Percentiles rank a stretch among this genome's conserved stretches.
These are phyloP conservation scores for Candida anglica DNA, from an alignment of 805 yeast species.

Conservation along the genomic window DNA sequence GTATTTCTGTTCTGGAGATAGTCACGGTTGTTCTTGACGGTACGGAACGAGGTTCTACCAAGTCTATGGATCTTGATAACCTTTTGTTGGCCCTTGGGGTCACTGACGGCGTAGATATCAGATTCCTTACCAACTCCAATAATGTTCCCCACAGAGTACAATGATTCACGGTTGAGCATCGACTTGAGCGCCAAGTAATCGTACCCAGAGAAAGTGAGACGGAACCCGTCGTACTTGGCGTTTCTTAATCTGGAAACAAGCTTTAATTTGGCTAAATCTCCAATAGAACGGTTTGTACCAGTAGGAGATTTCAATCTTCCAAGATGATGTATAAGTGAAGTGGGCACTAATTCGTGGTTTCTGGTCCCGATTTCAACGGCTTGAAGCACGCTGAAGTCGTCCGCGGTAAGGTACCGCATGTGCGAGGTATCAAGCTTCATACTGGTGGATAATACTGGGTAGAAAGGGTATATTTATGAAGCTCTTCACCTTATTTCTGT, in stretches of 20 bases:
- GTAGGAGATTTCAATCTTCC: conserved; percentile 75
- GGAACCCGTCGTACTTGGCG: conserved; percentile 93
- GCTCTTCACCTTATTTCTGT: too few relatives aligned
- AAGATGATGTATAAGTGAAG: conserved; percentile 71
- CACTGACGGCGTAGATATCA: conserved; percentile 83
- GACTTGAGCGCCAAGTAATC: conserved; percentile 90
- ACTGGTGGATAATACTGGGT: conserved; percentile 7
- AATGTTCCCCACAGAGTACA: conserved; percentile 77
- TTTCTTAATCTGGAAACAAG: conserved; percentile 76
- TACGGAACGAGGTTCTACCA: conserved; percentile 90
- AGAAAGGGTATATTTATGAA: conserved; percentile 11
- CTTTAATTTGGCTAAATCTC: conserved; percentile 83
- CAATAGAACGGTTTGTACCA: conserved; percentile 72
- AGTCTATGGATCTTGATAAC: conserved; percentile 89
- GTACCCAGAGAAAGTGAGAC: conserved; percentile 82
- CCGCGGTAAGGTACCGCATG: conserved; percentile 88
- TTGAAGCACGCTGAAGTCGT: conserved; percentile 83
- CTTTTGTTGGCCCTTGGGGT: conserved; percentile 54
- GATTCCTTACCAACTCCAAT: conserved; percentile 98
- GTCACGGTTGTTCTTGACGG: conserved; percentile 92
- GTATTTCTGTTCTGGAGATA: conserved; percentile 73
- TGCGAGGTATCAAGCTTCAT: conserved; percentile 94
- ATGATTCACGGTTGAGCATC: conserved; percentile 66
- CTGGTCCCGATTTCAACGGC: conserved; percentile 90
- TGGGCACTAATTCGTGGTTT: conserved; percentile 94